phyloP scores from a whole-genome alignment of 148 eudicot genomes.

The Amaranthus palmeri region DNA sequence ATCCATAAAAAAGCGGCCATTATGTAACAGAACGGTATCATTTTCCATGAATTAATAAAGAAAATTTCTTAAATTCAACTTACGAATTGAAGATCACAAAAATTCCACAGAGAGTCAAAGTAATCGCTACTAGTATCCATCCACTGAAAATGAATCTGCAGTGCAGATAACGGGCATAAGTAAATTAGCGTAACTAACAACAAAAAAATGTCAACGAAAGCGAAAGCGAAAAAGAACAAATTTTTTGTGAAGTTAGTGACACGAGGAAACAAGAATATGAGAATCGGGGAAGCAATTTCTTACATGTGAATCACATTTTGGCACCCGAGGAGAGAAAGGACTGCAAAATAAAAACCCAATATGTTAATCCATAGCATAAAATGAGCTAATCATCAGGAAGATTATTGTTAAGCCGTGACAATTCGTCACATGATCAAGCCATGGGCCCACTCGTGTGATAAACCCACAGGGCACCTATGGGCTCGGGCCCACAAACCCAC shows the following conservation, averaged over 20 bases:
- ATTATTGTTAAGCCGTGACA: not conserved
- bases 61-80: constrained; percentile 19
- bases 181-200: not conserved
- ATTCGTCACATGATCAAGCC: too few species aligned
- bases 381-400: not conserved
- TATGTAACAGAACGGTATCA: too few species aligned
- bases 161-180: not conserved
- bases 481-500: too few species aligned
- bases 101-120: constrained; percentile 82
- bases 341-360: constrained; percentile 39
- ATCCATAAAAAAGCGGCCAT: too few species aligned
- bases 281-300: constrained; percentile 21
- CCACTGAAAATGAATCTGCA: constrained; percentile 87
- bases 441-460: too few species aligned
- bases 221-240: not conserved
- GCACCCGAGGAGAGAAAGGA: constrained; percentile 56
- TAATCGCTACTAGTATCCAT: constrained; percentile 83
- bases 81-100: constrained; percentile 81
- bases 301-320: constrained; percentile 75
- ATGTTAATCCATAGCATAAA: not conserved
- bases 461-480: too few species aligned
- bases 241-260: not conserved
- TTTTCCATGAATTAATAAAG: not conserved
- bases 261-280: not conserved
- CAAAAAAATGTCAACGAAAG: not conserved